A percentile compares a stretch with the other conserved stretches of the same genome.
Conservation (phyloP, 768 basidiomycete species). For the Tricholoma bakamatsutake region DNA sequence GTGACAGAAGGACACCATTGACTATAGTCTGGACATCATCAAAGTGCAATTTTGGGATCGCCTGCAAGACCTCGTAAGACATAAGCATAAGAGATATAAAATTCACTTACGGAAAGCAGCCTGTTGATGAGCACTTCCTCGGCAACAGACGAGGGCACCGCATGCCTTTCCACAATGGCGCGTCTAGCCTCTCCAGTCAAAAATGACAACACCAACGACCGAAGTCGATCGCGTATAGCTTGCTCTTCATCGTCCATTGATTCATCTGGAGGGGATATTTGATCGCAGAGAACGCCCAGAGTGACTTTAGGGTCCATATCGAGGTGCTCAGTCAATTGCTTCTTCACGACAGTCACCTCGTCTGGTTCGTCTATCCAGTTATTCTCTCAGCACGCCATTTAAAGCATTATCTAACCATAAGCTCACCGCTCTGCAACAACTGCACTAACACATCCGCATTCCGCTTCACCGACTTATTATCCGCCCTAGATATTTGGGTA, state of each 20-base stretch:
- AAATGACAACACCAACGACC: constrained; percentile 56
- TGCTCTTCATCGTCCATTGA: constrained; percentile 53
- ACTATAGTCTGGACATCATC: constrained; percentile 42
- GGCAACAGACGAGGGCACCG: constrained; percentile 35
- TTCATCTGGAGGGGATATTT: constrained; percentile 48
- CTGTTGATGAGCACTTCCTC: constrained; percentile 44
- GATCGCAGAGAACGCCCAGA: constrained; percentile 64
- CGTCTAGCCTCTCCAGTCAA: constrained; percentile 45
- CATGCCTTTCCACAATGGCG: constrained; percentile 39
- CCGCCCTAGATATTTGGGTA: constrained; percentile 37
- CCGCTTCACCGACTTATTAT: constrained; percentile 56
- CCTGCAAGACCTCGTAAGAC: constrained; percentile 28
- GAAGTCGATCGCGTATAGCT: constrained; percentile 48
- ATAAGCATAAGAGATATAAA: not conserved
- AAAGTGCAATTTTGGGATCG: constrained; percentile 37
- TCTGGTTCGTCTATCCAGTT: constrained; percentile 50
- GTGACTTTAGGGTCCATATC: constrained; percentile 57
- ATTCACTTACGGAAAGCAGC: constrained; percentile 40
- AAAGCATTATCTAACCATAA: not conserved
- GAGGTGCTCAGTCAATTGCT: constrained; percentile 55
- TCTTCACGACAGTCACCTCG: constrained; percentile 57
- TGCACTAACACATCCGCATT: constrained; percentile 76
- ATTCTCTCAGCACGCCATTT: not conserved
- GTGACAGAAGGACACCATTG: constrained; percentile 44
- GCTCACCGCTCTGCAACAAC: constrained; percentile 67